phyloP scores from a whole-genome alignment of 495 filamentous ascomycete genomes.

The Talaromyces proteolyticus region DNA sequence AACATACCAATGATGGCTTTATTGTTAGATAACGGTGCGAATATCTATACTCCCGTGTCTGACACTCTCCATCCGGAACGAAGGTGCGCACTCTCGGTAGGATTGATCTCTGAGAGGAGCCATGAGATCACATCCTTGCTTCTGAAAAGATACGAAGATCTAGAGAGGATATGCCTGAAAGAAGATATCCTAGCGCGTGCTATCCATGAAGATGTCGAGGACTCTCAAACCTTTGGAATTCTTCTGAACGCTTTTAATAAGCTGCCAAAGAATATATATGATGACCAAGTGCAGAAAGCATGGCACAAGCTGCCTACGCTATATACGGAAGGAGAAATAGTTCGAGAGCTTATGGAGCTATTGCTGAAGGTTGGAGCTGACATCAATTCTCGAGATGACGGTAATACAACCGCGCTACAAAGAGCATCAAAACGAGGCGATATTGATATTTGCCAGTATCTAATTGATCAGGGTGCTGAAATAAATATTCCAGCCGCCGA shows the following conservation, averaged over 20 bases:
- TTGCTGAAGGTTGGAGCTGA: conserved; percentile 13
- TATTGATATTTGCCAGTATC: conserved; percentile 9
- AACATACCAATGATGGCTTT: not conserved
- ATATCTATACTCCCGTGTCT: not conserved
- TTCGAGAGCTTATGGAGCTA: not conserved
- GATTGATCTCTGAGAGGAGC: not conserved
- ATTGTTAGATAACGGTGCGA: not conserved
- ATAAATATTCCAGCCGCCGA: conserved; percentile 11
- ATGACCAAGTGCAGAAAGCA: not conserved
- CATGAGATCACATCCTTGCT: not conserved
- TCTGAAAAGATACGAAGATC: not conserved
- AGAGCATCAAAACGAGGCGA: conserved; percentile 14
- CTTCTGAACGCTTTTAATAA: not conserved
- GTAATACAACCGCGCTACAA: conserved; percentile 20
- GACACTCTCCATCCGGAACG: not conserved
- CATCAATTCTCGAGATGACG: conserved; percentile 15
- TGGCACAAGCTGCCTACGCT: not conserved
- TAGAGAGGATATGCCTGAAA: not conserved
- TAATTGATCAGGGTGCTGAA: conserved; percentile 12
- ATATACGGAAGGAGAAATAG: not conserved
- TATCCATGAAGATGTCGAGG: not conserved
- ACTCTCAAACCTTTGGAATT: not conserved
- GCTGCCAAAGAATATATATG: not conserved
- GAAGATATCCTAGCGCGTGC: not conserved
- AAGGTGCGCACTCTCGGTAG: not conserved